A percentile compares a stretch with the other conserved stretches of the same genome.
Evolutionary conservation across 2,329 filamentous ascomycete species (phyloP).

Genomic region (Aspergillus sp.): DNA sequence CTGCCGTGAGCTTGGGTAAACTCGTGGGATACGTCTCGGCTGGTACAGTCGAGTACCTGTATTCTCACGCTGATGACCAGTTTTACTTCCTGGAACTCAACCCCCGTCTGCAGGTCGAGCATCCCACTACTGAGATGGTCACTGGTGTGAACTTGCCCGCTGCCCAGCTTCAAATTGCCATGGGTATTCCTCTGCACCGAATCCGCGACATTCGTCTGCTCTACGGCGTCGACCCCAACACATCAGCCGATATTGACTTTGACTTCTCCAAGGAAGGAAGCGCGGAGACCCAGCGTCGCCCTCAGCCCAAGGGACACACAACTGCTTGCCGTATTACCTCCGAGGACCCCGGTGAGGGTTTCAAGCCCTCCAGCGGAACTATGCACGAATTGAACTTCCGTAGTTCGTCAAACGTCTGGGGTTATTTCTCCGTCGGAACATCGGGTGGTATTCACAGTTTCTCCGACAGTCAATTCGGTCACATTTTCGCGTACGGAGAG

Average conservation of each 20-base stretch:
- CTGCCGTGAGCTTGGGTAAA: conserved; percentile 87
- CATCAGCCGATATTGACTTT: conserved; percentile 86
- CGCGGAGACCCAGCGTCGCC: conserved; percentile 79
- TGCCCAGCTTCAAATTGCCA: conserved; percentile 96
- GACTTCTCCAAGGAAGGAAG: conserved; percentile 88
- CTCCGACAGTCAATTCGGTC: conserved; percentile 97
- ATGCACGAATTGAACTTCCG: conserved; percentile 99
- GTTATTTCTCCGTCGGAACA: conserved; percentile 98
- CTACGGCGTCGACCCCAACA: conserved; percentile 91
- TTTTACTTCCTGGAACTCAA: conserved; percentile 99
- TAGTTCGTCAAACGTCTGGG: conserved; percentile 98
- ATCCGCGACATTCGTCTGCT: conserved; percentile 94
- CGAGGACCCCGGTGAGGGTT: conserved; percentile 96
- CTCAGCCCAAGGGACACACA: conserved; percentile 92
- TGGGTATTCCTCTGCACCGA: conserved; percentile 94
- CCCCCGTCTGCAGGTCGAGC: conserved; percentile 98
- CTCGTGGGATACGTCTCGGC: conserved; percentile 98
- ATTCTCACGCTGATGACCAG: conserved; percentile 96
- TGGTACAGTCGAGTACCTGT: conserved; percentile 97
- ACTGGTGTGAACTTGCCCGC: conserved; percentile 96
- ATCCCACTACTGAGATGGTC: conserved; percentile 99
- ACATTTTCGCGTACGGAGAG: conserved; percentile 99
- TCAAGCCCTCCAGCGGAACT: conserved; percentile 98
- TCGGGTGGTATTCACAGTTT: conserved; percentile 98
- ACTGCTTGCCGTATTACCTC: conserved; percentile 99